phyloP scores from a whole-genome alignment of 176 grass and related monocot genomes.

The Pontederia paniculata region DNA sequence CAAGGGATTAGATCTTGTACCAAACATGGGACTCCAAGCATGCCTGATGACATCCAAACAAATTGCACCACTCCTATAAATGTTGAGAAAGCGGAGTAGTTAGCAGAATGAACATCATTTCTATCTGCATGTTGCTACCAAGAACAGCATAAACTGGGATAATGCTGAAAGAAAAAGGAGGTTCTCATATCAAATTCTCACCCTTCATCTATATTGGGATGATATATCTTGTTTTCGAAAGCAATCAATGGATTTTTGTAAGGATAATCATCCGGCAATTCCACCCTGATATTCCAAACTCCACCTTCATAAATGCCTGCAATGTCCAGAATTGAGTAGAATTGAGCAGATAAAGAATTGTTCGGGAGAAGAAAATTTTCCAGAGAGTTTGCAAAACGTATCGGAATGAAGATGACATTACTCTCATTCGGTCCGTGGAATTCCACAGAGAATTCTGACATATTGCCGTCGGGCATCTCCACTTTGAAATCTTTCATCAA shows the following conservation, averaged over 20 bases:
- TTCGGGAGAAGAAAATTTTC: constrained; percentile 11
- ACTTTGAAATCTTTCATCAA: constrained; percentile 98
- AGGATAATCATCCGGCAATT: constrained; percentile 76
- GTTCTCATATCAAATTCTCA: constrained; percentile 25
- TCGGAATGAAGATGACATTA: constrained; percentile 18
- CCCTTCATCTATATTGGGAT: constrained; percentile 89
- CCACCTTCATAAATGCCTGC: constrained; percentile 85
- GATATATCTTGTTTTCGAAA: constrained; percentile 85
- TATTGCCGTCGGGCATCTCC: constrained; percentile 91
- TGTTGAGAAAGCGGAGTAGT: too few relatives aligned
- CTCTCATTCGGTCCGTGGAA: constrained; percentile 74
- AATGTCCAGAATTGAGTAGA: background rate
- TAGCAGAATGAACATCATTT: too few relatives aligned
- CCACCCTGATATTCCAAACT: constrained; percentile 86
- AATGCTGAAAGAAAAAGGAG: background rate
- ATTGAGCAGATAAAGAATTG: constrained; percentile 6
- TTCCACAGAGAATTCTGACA: constrained; percentile 82
- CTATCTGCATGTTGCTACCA: too few relatives aligned
- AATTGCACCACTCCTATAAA: background rate
- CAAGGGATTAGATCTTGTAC: background rate
- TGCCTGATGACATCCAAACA: background rate
- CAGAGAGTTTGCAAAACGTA: background rate
- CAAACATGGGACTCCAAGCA: background rate
- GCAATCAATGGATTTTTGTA: constrained; percentile 75
- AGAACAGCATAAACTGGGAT: background rate